Evolutionary conservation across 768 basidiomycete genomes (phyloP).

Genomic region (Hortiboletus campestris): DNA sequence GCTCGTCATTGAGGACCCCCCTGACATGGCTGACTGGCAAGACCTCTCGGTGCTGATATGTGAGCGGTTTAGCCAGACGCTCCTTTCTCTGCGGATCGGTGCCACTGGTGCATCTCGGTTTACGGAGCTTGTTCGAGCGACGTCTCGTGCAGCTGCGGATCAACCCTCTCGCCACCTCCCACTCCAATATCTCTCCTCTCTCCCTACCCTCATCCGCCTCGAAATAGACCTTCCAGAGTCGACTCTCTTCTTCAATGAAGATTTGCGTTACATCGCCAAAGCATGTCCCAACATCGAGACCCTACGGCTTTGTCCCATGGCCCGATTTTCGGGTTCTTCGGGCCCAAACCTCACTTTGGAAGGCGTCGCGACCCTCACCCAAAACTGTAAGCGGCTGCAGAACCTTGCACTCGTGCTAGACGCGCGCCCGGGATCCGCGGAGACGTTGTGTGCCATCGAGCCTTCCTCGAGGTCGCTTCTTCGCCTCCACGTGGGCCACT

Average conservation of each 20-base stretch:
- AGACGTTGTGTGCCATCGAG: slow-evolving; percentile 44
- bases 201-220: slow-evolving; percentile 58
- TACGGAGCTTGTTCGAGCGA: slow-evolving; percentile 76
- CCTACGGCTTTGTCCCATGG: slow-evolving; percentile 64
- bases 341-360: slow-evolving; percentile 62
- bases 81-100: slow-evolving; percentile 59
- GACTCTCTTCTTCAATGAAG: slow-evolving; percentile 57
- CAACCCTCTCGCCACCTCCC: slow-evolving; percentile 59
- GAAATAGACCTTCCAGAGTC: slow-evolving; percentile 82
- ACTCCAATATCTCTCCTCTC: slow-evolving; percentile 52
- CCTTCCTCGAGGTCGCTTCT: slow-evolving; percentile 64
- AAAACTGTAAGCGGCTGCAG: slow-evolving; percentile 58
- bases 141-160: slow-evolving; percentile 55
- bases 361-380: slow-evolving; percentile 56
- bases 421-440: slow-evolving; percentile 45
- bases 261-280: slow-evolving; percentile 55
- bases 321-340: slow-evolving; percentile 55
- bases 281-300: slow-evolving; percentile 69
- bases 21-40: slow-evolving; percentile 72
- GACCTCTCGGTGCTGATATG: slow-evolving; percentile 63
- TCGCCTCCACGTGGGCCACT: slow-evolving; percentile 75
- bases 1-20: slow-evolving; percentile 77
- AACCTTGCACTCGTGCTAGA: slow-evolving; percentile 66
- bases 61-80: slow-evolving; percentile 56
- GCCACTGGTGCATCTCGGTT: slow-evolving; percentile 76